phyloP scores from a whole-genome alignment of 768 basidiomycete genomes.

The Udeniomyces megalosporus region DNA sequence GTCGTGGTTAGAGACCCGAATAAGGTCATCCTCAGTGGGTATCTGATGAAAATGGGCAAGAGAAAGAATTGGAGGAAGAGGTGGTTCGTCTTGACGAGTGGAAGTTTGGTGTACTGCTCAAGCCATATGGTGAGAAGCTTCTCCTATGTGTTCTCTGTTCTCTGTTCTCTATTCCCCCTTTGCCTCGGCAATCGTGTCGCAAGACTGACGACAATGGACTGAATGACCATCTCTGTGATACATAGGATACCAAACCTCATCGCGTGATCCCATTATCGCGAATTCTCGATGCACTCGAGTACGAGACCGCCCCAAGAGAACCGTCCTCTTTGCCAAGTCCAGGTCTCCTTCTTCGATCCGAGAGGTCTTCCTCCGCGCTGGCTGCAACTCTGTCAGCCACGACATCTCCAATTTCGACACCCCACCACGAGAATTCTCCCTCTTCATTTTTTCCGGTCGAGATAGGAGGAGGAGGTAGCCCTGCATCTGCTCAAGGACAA shows the following conservation, averaged over 20 bases:
- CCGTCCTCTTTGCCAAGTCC: slow-evolving; percentile 17
- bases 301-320: slow-evolving; percentile 35
- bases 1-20: slow-evolving; percentile 35
- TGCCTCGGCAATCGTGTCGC: too few relatives aligned
- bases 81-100: slow-evolving; percentile 87
- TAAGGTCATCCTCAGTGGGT: slow-evolving; percentile 75
- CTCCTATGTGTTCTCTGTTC: slow-evolving; percentile 17
- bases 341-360: not conserved
- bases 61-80: slow-evolving; percentile 90
- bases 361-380: not conserved
- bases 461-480: not conserved
- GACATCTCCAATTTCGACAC: not conserved
- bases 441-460: not conserved
- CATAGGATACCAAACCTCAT: slow-evolving; percentile 75
- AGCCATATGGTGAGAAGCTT: slow-evolving; percentile 97
- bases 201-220: not conserved
- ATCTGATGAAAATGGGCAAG: slow-evolving; percentile 93
- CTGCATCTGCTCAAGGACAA: too few relatives aligned
- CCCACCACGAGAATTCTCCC: not conserved
- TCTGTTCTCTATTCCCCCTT: too few relatives aligned
- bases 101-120: slow-evolving; percentile 69
- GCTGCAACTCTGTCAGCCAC: not conserved
- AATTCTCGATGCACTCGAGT: slow-evolving; percentile 85
- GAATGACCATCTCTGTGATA: not conserved
- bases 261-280: slow-evolving; percentile 67